Conservation (phyloP, 345 rosid genomes). For the Geranium rotundifolium region DNA sequence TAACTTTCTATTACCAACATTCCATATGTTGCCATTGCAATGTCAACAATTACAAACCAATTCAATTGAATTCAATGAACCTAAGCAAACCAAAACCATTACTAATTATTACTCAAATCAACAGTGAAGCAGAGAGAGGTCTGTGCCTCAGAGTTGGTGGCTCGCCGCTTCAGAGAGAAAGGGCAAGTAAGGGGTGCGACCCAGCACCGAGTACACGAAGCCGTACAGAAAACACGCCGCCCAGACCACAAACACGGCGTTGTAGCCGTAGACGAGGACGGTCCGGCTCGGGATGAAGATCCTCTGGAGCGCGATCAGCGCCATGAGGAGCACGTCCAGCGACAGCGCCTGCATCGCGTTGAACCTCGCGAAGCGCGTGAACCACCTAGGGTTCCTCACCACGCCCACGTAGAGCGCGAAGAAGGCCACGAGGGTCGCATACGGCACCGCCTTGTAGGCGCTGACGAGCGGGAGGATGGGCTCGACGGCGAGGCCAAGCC, state of each 20-base stretch:
- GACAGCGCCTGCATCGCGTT: constrained; percentile 92
- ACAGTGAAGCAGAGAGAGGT: no score
- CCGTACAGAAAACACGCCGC: constrained; percentile 67
- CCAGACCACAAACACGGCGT: constrained; percentile 40
- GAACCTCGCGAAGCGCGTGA: constrained; percentile 62
- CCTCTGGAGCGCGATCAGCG: constrained; percentile 51
- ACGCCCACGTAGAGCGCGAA: constrained; percentile 75
- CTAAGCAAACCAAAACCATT: no score
- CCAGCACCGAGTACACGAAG: constrained; percentile 37
- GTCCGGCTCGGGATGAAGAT: constrained; percentile 57
- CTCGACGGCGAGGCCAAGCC: constrained; percentile 38
- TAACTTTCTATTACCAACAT: no score
- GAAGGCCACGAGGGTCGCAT: constrained; percentile 81
- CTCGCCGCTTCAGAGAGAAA: constrained; percentile 77
- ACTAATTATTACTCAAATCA: no score
- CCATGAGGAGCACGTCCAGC: constrained; percentile 69
- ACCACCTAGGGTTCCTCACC: constrained; percentile 58
- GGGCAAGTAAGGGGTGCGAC: constrained; percentile 78
- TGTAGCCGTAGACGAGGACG: constrained; percentile 36
- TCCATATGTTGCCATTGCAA: no score
- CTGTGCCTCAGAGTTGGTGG: constrained; percentile 43
- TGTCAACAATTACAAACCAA: no score
- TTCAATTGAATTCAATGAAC: no score
- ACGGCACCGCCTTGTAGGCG: constrained; percentile 70
- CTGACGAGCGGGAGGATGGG: constrained; percentile 61